Evolutionary conservation across 2,329 filamentous ascomycete species (phyloP).

Genomic region (Alternaria triticina): DNA sequence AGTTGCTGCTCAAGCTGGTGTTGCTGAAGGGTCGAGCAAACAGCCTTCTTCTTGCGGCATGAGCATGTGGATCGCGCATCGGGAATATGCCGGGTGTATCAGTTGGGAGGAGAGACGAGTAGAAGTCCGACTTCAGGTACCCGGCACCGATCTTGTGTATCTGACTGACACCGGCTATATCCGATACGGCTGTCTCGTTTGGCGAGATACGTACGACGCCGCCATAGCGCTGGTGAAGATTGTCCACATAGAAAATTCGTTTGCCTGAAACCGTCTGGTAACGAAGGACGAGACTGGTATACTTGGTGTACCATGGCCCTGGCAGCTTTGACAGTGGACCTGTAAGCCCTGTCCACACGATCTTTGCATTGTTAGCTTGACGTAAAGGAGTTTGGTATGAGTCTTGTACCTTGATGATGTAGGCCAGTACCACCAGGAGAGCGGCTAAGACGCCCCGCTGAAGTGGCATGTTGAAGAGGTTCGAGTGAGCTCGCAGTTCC

Average conservation of each 20-base stretch:
- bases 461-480: not conserved
- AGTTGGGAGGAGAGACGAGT: constrained; percentile 25
- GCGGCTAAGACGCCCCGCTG: not conserved
- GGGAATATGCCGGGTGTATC: constrained; percentile 44
- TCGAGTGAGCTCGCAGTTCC: not conserved
- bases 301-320: constrained; percentile 39
- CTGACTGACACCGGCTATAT: constrained; percentile 26
- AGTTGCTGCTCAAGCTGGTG: constrained; percentile 42
- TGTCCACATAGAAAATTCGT: constrained; percentile 49
- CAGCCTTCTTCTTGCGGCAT: constrained; percentile 45
- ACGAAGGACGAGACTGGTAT: constrained; percentile 43
- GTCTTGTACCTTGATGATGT: not conserved
- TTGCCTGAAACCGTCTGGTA: constrained; percentile 44
- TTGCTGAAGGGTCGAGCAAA: constrained; percentile 48
- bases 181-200: constrained; percentile 29
- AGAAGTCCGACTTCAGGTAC: constrained; percentile 52
- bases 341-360: constrained; percentile 2
- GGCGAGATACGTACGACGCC: constrained; percentile 35
- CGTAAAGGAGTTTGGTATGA: not conserved
- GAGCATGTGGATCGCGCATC: constrained; percentile 46
- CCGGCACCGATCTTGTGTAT: constrained; percentile 48
- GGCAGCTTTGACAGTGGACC: constrained; percentile 26
- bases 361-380: not conserved
- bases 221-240: constrained; percentile 43
- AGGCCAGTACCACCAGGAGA: not conserved